Evolutionary conservation across 495 filamentous ascomycete species (phyloP).

Genomic region (Penicillium cataractarum): DNA sequence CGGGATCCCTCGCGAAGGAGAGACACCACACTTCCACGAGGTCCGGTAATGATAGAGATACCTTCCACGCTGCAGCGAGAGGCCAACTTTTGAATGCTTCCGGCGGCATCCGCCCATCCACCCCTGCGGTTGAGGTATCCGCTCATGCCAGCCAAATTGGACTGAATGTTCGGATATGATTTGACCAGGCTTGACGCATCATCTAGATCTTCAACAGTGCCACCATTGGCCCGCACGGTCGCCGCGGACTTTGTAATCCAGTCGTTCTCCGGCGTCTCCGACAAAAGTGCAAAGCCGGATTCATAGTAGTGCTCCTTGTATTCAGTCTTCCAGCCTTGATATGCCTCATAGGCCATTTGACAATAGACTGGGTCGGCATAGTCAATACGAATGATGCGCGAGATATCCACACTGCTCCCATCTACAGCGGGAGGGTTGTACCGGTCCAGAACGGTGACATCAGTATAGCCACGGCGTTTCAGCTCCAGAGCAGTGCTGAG

Average conservation of each 20-base stretch:
- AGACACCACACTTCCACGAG: slow-evolving; percentile 33
- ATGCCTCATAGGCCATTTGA: slow-evolving; percentile 62
- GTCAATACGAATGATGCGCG: slow-evolving; percentile 70
- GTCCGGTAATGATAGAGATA: slow-evolving; percentile 34
- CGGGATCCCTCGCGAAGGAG: slow-evolving; percentile 22
- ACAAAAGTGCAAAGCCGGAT: slow-evolving; percentile 34
- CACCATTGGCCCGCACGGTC: slow-evolving; percentile 24
- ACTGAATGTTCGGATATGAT: slow-evolving; percentile 30
- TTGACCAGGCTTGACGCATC: slow-evolving; percentile 27
- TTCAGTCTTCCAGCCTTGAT: slow-evolving; percentile 62
- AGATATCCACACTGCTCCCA: slow-evolving; percentile 64
- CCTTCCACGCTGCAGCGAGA: slow-evolving; percentile 30
- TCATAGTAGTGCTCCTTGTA: slow-evolving; percentile 32
- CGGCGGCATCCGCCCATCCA: slow-evolving; percentile 78
- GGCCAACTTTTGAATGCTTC: slow-evolving; percentile 62
- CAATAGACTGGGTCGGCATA: slow-evolving; percentile 70
- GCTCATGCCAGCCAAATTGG: slow-evolving; percentile 29
- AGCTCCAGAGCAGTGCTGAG: slow-evolving; percentile 35
- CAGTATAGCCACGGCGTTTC: slow-evolving; percentile 28
- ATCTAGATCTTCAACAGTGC: slow-evolving; percentile 27
- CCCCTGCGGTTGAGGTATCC: slow-evolving; percentile 70
- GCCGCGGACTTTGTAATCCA: slow-evolving; percentile 30
- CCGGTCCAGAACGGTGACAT: slow-evolving; percentile 58
- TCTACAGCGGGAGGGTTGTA: slow-evolving; percentile 57
- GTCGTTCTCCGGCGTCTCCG: slow-evolving; percentile 29